Evolutionary conservation across 2,329 filamentous ascomycete species (phyloP).

Genomic region (Verticillium nonalfalfae): DNA sequence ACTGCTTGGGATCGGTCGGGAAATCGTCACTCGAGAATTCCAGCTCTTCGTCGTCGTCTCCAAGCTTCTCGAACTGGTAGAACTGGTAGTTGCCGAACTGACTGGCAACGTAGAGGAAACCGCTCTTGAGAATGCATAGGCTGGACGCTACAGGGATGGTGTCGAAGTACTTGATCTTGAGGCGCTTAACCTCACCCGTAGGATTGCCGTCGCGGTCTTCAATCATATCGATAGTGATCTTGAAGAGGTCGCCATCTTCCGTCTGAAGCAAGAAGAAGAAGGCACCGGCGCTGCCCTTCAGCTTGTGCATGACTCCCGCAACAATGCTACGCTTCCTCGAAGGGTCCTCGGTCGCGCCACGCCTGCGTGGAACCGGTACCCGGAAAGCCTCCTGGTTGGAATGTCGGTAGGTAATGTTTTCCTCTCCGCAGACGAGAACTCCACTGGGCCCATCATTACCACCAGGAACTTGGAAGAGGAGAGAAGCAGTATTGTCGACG

Average conservation of each 20-base stretch:
- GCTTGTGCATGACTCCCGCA: constrained; percentile 93
- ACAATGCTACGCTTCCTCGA: constrained; percentile 83
- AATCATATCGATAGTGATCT: constrained; percentile 86
- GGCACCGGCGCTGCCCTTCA: constrained; percentile 72
- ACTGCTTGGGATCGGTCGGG: constrained; percentile 64
- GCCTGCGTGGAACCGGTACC: constrained; percentile 80
- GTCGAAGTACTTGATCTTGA: constrained; percentile 98
- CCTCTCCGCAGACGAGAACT: constrained; percentile 89
- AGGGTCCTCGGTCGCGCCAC: constrained; percentile 85
- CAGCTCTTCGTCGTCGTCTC: constrained; percentile 86
- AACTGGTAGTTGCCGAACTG: constrained; percentile 92
- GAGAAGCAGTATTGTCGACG: constrained; percentile 81
- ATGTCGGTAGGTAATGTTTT: constrained; percentile 94
- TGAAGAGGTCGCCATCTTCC: constrained; percentile 98
- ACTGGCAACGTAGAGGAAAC: constrained; percentile 87
- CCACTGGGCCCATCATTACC: constrained; percentile 91
- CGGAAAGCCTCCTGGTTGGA: constrained; percentile 88
- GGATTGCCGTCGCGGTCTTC: constrained; percentile 72
- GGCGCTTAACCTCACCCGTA: constrained; percentile 71
- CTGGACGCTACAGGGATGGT: constrained; percentile 85
- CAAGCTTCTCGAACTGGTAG: constrained; percentile 96
- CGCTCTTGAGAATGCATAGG: constrained; percentile 89
- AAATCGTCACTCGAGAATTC: constrained; percentile 83
- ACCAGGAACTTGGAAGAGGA: constrained; percentile 92
- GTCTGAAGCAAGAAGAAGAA: constrained; percentile 97